Base-by-base conservation (phyloP, 2,329 filamentous ascomycete genomes). In the Calonectria henricotiae region DNA sequence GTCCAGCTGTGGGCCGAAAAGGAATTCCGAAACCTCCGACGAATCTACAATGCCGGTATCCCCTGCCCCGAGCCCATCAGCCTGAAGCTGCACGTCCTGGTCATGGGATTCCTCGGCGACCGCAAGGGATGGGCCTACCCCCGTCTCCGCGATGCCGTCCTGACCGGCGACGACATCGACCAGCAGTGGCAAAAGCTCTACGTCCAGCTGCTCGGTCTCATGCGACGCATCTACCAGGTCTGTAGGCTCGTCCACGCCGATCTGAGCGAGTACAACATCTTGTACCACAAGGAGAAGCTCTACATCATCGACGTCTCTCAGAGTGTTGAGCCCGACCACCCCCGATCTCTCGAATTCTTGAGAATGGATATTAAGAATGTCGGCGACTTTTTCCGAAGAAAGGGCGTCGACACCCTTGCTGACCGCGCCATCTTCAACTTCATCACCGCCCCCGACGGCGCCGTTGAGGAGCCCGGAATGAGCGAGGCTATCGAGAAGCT, bases 331-430 rank as follows among this genome's bases (percentile, higher is more conserved):
- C 95, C 97, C 76, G 96, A 98, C 77, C 96, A 99, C 82, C 96
- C 96, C 0, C 90, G 94, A 68, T 96, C 94, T 2, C 87, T 97
- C 35, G 96, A 98, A 80, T 99, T 99, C 80, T 83, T 99, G 77
- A 92, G 96, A 39, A 98, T 98, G 95, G 96, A 99, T 80, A 95
- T 99, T 83, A 98, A 98, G 87, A 99, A 99, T 79, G 91, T 97
- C 1, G 93, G 91, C 25, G 94, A 97, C 81, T 99, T 97, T 84
- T 99, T 98, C 89, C 88, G 91, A 35, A 89, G 93, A 23, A 92
- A 98, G 81, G 93, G 92, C 46, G 94, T 98, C 2, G 91, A 97
- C 71, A 92, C 90, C 0, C 86, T 99, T 3, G 85, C 91, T 1
- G 96, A 98, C 81, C 90, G 93, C 37, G 85, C 88, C n/a, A 86